Conservation (phyloP, 2,329 filamentous ascomycete species). For the Dactylonectria macrodidyma region DNA sequence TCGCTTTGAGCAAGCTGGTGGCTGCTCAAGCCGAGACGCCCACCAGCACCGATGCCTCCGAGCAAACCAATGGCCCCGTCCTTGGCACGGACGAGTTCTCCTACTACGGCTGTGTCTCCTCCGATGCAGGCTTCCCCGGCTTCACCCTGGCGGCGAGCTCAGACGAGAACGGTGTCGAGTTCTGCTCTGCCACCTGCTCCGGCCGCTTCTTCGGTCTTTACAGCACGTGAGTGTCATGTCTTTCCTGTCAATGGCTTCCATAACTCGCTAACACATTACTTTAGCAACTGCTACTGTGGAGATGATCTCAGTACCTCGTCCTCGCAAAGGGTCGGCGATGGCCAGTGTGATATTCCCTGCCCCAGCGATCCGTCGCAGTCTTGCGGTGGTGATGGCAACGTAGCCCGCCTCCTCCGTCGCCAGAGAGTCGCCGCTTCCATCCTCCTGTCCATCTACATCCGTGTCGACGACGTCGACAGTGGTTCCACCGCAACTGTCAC, state of each 20-base stretch:
- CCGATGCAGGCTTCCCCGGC: slow-evolving; percentile 45
- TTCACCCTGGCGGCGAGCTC: slow-evolving; percentile 38
- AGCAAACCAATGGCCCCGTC: slow-evolving; percentile 9
- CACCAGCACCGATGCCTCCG: slow-evolving; percentile 20
- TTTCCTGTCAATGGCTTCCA: too few relatives aligned
- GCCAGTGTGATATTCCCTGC: slow-evolving; percentile 47
- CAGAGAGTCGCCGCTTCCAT: slow-evolving; percentile 41
- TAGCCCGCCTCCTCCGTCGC: slow-evolving; percentile 38
- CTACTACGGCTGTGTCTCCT: slow-evolving; percentile 49
- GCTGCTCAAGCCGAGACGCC: slow-evolving; percentile 42
- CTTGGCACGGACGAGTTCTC: slow-evolving; percentile 33
- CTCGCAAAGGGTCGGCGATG: slow-evolving; percentile 28
- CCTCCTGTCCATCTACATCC: slow-evolving; percentile 43
- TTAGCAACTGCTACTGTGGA: slow-evolving; percentile 52
- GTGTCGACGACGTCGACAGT: slow-evolving; percentile 25
- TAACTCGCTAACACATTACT: slow-evolving; percentile 13
- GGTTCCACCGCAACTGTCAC: slow-evolving; percentile 34
- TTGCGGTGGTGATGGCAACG: slow-evolving; percentile 46
- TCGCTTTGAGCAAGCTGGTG: slow-evolving; percentile 51
- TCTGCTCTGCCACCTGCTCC: slow-evolving; percentile 45
- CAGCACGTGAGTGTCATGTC: slow-evolving; percentile 37
- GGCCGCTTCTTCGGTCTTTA: slow-evolving; percentile 46
- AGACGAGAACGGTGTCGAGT: slow-evolving; percentile 35
- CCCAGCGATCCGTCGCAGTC: slow-evolving; percentile 43
- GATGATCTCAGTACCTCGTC: slow-evolving; percentile 24